A percentile compares a stretch with the other conserved stretches of the same genome.
These are phyloP conservation scores for Pugionium dolabratum DNA, from an alignment of 345 rosid species.

Conservation along the genomic window DNA sequence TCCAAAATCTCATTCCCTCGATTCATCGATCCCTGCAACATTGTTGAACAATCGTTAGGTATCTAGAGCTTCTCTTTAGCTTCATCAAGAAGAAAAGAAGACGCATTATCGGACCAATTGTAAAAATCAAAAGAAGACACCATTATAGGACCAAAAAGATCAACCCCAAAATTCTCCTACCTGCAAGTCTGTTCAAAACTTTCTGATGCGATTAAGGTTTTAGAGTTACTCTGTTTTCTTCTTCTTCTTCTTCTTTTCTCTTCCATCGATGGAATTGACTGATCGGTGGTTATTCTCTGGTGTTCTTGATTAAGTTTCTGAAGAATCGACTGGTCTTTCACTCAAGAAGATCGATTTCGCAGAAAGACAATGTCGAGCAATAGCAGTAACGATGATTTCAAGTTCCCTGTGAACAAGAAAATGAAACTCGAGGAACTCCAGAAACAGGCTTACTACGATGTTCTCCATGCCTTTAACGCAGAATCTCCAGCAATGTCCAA, in stretches of 20 bases:
- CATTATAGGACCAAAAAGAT: neutral
- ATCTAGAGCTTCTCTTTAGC: too few relatives aligned
- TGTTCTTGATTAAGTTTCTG: slow-evolving; percentile 20
- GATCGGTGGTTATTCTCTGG: too few relatives aligned
- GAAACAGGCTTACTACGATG: neutral
- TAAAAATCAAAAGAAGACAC: too few relatives aligned
- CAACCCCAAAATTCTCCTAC: slow-evolving; percentile 7
- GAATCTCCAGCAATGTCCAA: slow-evolving; percentile 16
- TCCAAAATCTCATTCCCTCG: too few relatives aligned
- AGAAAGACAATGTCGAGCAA: neutral
- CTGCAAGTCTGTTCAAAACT: slow-evolving; percentile 4
- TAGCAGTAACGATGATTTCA: neutral
- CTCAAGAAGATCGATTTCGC: slow-evolving; percentile 11
- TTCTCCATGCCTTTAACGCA: slow-evolving; percentile 16
- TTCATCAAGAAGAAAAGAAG: too few relatives aligned
- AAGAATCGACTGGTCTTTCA: neutral
- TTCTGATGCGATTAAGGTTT: neutral
- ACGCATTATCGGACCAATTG: slow-evolving; percentile 7
- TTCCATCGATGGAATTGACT: neutral
- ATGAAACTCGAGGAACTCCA: neutral
- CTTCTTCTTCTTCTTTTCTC: neutral
- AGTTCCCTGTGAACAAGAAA: neutral
- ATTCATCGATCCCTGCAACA: too few relatives aligned
- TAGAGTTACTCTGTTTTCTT: slow-evolving; percentile 13
- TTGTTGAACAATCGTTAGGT: too few relatives aligned